Base-by-base conservation (phyloP, 257 asterid species). In the Plectranthus barbatus region DNA sequence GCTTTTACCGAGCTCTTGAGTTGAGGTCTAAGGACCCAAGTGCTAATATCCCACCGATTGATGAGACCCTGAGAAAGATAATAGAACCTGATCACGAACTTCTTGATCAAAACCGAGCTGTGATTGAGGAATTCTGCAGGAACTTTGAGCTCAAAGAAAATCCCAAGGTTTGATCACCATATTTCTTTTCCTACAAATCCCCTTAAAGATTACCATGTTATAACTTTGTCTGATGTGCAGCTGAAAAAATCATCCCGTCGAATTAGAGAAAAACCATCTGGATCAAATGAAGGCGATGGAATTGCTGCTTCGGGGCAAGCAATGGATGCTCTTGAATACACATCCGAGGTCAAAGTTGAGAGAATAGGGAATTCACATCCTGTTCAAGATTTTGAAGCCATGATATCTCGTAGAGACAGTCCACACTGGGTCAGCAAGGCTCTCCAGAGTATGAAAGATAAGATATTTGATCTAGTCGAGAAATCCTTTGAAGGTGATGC, bases 21-120 rank as follows among this genome's bases (percentile, higher is more conserved):
- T 63, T 90, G 86, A 93, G 76, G 75, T 90, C 97, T 26, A 90
- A 80, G 84, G 87, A 84, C 71, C 84, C 73, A 45, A 71, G 80
- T 80, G 91, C 97, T 62, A 79, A 79, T 71, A 71, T 90, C 51
- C 96, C 99, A 72, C 97, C 90, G 40, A 83, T 90, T 60, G 95
- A 93, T 69, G 95, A 84, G 53, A 83, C 95, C 56, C 95, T 93
- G 44, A 76, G 78, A 75, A 82, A 66, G 76, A 90, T 85, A 69
- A 93, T 84, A 26, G 94, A 83, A 67, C 94, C 92, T 59, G 96
- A 90, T 76, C 76, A 84, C 29, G 90, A 85, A 61, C 83, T 89
- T 60, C 68, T 78, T 63, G 69, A 58, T 54, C 80, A 50, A 67
- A 86, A 72, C 84, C 78, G 72, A 79, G 67, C 80, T 45, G 74